Base-by-base conservation (phyloP, 495 filamentous ascomycete genomes). In the Penicillium tannophilum region DNA sequence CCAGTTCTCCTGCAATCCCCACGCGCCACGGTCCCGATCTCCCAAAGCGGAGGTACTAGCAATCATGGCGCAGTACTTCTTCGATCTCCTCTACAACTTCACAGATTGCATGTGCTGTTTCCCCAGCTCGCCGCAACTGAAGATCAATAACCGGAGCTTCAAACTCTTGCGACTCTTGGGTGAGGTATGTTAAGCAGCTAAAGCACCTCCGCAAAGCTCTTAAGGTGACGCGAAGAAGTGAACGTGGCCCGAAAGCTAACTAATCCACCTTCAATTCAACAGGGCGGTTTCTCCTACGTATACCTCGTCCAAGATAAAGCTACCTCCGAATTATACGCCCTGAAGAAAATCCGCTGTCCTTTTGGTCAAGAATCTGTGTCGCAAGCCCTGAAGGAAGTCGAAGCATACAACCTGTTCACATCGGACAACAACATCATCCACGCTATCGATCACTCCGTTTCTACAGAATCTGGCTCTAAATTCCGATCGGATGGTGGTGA, bases 291-390 rank as follows among this genome's bases (percentile, higher is more conserved):
- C 81, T 94, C 90, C 63, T 98, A 98, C 72, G 94, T 98, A 59
- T 98, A 98, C 76, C 90, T 98, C 54, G 94, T 98, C 31, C 90
- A 97, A 83, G 91, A 95, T 68, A 93, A 88, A 44, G 78, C 82
- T 31, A 88, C 83, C 50, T 87, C 89, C 23, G 84, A 90, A 59
- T 83, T 97, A 42, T 96, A 93, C 76, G 94, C 94, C 7, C 84
- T 98, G 33, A 98, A 98, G 76, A 98, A 98, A 78, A 98, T 98
- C 69, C 87, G 93, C 64, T 98, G 91, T 77, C 94, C 94, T 14
- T 97, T 98, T 69, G 94, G 94, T 61, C 88, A 93, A 72, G 94
- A 98, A 78, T 96, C 91, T 36, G 94, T 98, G 61, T 84, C 90
- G 35, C 90, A 90, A 69, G 94, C 94, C 16, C 85, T 98, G 79